Evolutionary conservation across 768 basidiomycete genomes (phyloP).

Genomic region (Glaciozyma martinii): DNA sequence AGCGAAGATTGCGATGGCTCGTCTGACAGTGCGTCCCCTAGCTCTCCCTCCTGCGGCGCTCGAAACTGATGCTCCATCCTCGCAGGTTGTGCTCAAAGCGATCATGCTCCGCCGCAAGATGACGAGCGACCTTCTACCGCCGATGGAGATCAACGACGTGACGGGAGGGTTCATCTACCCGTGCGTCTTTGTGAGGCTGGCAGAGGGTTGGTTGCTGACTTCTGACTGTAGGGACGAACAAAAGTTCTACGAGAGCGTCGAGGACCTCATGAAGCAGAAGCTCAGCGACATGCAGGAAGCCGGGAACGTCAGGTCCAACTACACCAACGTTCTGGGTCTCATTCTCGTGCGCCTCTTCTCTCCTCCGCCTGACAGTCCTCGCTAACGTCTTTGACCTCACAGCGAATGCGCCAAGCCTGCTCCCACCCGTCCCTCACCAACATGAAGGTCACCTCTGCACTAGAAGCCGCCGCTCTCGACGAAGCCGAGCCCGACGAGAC

Average conservation of each 20-base stretch:
- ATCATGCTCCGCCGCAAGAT: conserved; percentile 88
- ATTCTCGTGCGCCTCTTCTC: conserved; percentile 27
- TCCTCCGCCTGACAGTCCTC: too few species aligned
- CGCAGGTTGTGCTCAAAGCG: conserved; percentile 65
- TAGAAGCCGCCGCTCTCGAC: conserved; percentile 48
- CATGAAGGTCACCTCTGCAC: conserved; percentile 13
- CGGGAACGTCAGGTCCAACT: conserved; percentile 45
- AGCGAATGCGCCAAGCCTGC: conserved; percentile 81
- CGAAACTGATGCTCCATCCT: conserved; percentile 46
- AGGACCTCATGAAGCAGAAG: conserved; percentile 43
- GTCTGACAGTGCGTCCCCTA: background rate
- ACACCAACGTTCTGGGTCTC: conserved; percentile 40
- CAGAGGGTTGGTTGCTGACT: background rate
- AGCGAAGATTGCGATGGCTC: conserved; percentile 39
- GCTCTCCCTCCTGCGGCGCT: background rate
- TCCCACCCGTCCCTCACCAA: conserved; percentile 27
- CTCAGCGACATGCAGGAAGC: conserved; percentile 59
- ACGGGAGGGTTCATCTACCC: conserved; percentile 62
- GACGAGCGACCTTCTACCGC: conserved; percentile 59
- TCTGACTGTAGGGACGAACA: conserved; percentile 48
- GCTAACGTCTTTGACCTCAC: conserved; percentile 46
- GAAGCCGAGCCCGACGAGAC: conserved; percentile 45
- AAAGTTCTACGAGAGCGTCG: conserved; percentile 70
- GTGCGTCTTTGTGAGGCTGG: conserved; percentile 8
- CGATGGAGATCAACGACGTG: conserved; percentile 59